Evolutionary conservation across 2,329 filamentous ascomycete genomes (phyloP).

Genomic region (Arthrobotrys iridis): DNA sequence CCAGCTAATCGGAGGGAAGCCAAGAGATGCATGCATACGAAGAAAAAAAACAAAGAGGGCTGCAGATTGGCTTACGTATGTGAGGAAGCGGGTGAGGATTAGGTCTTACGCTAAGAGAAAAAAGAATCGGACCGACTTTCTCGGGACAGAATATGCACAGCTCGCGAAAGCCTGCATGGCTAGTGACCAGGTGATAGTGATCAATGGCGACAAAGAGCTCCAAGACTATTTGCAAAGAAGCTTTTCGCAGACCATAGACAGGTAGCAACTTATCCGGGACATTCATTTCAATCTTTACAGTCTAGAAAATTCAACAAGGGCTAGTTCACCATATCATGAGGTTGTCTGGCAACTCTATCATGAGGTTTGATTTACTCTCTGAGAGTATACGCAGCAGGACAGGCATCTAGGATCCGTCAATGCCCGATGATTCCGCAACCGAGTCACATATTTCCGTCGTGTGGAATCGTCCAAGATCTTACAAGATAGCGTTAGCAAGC

Average conservation of each 20-base stretch:
- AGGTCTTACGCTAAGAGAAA: constrained; percentile 23
- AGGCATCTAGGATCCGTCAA: not conserved
- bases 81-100: not conserved
- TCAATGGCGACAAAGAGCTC: constrained; percentile 2
- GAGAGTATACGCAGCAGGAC: not conserved
- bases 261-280: not conserved
- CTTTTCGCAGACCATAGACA: constrained; percentile 1
- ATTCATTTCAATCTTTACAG: no score
- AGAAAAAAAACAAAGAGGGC: constrained; percentile 21
- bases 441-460: not conserved
- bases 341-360: not conserved
- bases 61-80: constrained; percentile 39
- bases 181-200: not conserved
- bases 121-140: not conserved
- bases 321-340: not conserved
- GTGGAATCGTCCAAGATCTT: not conserved
- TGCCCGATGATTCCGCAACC: constrained; percentile 20
- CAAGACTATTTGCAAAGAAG: not conserved
- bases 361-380: no score
- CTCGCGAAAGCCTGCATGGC: no score
- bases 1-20: not conserved
- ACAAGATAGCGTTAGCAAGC: not conserved
- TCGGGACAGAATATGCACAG: not conserved
- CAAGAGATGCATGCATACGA: not conserved
- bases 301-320: no score